phyloP scores from a whole-genome alignment of 345 rosid species.

The Syzygium jambos region DNA sequence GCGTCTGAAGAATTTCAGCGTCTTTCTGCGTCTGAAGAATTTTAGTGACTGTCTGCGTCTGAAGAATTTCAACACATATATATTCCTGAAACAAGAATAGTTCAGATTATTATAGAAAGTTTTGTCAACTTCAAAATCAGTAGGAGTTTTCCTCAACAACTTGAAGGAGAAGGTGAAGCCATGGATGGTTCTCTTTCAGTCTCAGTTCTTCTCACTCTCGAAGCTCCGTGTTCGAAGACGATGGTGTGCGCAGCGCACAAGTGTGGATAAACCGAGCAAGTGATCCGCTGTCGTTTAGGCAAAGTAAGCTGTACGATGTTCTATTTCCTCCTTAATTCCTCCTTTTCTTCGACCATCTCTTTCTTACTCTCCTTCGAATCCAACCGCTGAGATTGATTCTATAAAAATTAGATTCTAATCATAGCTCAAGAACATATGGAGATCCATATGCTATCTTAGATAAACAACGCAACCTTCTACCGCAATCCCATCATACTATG shows the following conservation, averaged over 20 bases:
- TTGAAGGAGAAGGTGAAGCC: constrained; percentile 19
- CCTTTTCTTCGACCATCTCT: background rate
- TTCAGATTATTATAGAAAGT: no score
- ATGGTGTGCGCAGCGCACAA: background rate
- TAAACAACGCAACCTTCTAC: background rate
- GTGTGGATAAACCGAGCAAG: background rate
- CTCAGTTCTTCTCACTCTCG: background rate
- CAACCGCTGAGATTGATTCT: background rate
- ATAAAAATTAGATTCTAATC: background rate
- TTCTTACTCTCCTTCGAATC: background rate
- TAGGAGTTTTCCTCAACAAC: no score
- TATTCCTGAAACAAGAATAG: no score
- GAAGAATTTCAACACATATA: no score
- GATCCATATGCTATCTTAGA: background rate
- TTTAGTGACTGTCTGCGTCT: no score
- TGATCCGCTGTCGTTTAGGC: background rate
- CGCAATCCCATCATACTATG: background rate
- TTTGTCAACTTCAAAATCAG: no score
- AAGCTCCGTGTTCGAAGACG: background rate
- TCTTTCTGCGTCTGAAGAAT: no score
- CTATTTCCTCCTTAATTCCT: background rate
- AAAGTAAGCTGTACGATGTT: background rate
- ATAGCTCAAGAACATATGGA: no score
- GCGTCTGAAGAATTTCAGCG: no score
- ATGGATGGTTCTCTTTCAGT: background rate